Conservation (phyloP, 495 filamentous ascomycete genomes). For the Hypoxylon intermedium region DNA sequence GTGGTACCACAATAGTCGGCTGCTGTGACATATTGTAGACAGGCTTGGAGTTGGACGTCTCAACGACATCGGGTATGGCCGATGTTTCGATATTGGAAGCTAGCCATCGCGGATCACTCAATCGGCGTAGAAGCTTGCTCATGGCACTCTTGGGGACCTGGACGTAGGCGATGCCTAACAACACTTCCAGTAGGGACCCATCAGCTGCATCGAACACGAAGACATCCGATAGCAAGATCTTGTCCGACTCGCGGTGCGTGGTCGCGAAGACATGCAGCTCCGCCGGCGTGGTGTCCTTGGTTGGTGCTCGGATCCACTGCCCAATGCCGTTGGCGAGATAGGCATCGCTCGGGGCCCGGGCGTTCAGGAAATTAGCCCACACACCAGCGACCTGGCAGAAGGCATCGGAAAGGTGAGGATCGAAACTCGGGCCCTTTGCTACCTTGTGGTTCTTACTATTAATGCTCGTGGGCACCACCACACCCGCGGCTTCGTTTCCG, state of each 20-base stretch:
- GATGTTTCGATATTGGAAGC: background rate
- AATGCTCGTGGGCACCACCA: slow-evolving; percentile 43
- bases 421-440: slow-evolving; percentile 28
- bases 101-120: slow-evolving; percentile 3
- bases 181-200: slow-evolving; percentile 51
- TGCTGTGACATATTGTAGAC: background rate
- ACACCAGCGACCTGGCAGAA: slow-evolving; percentile 61
- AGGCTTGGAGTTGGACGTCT: background rate
- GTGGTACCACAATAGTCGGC: background rate
- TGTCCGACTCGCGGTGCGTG: slow-evolving; percentile 43
- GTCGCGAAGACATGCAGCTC: slow-evolving; percentile 52
- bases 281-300: slow-evolving; percentile 30
- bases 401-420: slow-evolving; percentile 30
- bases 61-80: background rate
- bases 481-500: slow-evolving; percentile 52
- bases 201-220: slow-evolving; percentile 57
- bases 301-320: slow-evolving; percentile 52
- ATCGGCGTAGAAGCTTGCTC: slow-evolving; percentile 1
- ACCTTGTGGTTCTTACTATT: slow-evolving; percentile 18
- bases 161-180: slow-evolving; percentile 56
- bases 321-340: slow-evolving; percentile 57
- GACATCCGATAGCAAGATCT: slow-evolving; percentile 52
- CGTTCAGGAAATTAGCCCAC: slow-evolving; percentile 59
- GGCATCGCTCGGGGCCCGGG: slow-evolving; percentile 45
- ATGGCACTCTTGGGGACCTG: slow-evolving; percentile 48